These are phyloP conservation scores for Penicilliopsis zonata DNA, from an alignment of 495 filamentous ascomycete genomes.

Conservation along the genomic window DNA sequence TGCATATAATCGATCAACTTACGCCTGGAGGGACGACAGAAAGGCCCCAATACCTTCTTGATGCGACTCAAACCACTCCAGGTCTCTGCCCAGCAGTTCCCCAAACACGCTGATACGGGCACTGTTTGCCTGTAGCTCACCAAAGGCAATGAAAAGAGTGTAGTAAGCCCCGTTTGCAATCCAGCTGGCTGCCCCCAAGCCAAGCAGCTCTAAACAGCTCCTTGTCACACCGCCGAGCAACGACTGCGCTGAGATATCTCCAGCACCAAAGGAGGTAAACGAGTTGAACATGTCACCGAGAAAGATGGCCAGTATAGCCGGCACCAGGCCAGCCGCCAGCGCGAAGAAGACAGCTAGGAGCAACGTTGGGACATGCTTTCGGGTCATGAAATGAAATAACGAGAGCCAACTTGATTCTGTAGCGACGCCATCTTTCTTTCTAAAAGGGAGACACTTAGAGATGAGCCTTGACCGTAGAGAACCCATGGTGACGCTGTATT, in stretches of 20 bases:
- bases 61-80: constrained; percentile 73
- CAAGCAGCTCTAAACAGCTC: constrained; percentile 45
- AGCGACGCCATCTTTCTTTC: neutral
- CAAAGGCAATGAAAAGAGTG: constrained; percentile 58
- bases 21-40: constrained; percentile 64
- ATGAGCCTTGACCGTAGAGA: too few species aligned
- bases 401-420: constrained; percentile 28
- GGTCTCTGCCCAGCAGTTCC: constrained; percentile 55
- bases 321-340: constrained; percentile 46
- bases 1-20: too few species aligned
- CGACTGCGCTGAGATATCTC: constrained; percentile 29
- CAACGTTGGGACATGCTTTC: constrained; percentile 44
- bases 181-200: constrained; percentile 51
- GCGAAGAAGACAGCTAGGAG: constrained; percentile 40
- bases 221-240: constrained; percentile 43
- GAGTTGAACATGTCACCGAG: constrained; percentile 66
- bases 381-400: constrained; percentile 64
- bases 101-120: constrained; percentile 54
- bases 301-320: constrained; percentile 55
- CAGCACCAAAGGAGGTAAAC: constrained; percentile 54
- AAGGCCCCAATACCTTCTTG: constrained; percentile 61
- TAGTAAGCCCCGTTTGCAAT: constrained; percentile 53
- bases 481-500: too few species aligned
- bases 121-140: constrained; percentile 64
- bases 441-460: too few species aligned